phyloP scores from a whole-genome alignment of 306 rosid genomes.

The Pyrus betulifolia region DNA sequence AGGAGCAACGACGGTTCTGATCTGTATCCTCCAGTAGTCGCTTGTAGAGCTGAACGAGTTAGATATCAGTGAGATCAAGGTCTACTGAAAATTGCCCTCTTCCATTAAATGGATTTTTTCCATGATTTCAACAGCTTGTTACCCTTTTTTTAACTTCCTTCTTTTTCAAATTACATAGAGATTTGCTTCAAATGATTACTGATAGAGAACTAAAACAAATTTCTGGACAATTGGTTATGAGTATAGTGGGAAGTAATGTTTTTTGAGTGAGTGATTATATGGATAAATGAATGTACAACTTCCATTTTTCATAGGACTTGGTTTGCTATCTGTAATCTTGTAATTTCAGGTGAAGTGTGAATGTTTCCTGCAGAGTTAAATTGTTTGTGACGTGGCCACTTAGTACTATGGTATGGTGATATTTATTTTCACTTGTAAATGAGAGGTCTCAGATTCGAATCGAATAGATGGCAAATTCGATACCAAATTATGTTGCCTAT shows the following conservation, averaged over 20 bases:
- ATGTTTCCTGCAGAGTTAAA: background rate
- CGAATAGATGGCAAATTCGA: too few species aligned
- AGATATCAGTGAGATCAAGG: constrained; percentile 20
- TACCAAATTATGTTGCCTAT: too few species aligned
- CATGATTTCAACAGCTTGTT: constrained; percentile 51
- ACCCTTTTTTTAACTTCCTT: constrained; percentile 16
- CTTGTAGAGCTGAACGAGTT: constrained; percentile 25
- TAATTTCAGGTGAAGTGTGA: background rate
- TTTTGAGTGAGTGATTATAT: background rate
- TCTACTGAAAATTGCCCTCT: constrained; percentile 13
- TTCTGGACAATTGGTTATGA: background rate
- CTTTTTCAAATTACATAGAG: background rate
- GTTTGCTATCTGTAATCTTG: background rate
- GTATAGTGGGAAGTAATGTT: background rate
- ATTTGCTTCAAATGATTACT: background rate
- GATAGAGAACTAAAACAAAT: background rate
- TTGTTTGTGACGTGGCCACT: background rate
- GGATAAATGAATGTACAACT: background rate
- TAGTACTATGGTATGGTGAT: too few species aligned
- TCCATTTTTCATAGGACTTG: background rate
- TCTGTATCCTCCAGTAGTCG: constrained; percentile 22
- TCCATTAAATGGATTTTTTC: background rate
- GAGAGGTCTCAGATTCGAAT: too few species aligned
- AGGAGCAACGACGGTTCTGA: constrained; percentile 48
- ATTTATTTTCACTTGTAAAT: too few species aligned